Evolutionary conservation across 1,284 basidiomycete species (phyloP), one percentile per base, ranked within the genome.

Genomic region (Heterobasidion annosum): DNA sequence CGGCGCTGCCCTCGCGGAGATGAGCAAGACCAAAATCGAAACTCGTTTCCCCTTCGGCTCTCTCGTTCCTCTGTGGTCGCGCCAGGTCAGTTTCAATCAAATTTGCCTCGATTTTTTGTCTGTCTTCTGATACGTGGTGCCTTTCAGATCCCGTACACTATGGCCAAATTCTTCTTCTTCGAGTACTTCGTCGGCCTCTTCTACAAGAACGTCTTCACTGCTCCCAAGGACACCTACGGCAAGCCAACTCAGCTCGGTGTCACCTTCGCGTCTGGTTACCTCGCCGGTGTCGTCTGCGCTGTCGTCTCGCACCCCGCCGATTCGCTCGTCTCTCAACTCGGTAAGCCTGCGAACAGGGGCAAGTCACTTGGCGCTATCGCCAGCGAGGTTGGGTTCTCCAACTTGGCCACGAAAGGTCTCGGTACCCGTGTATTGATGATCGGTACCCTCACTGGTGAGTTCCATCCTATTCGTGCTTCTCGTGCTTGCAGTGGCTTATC

Each of bases 131-230:
- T 3, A 45, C 42, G 18, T 19, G 19, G 25, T 37, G n/a, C 15
- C 57, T 6, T 53, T 88, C 84, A 25, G 25, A 89, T 91, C 64
- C 88, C 88, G 45, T 91, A 91, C 73, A 91, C 88, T 59, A 90
- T 91, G 88, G 86, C 88, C 72, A 91, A 91, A 70, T 91, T 91
- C 80, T 86, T 77, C 81, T 87, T 84, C 81, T 91, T 83, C 68
- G 88, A 91, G 70, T 82, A 82, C 76, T 88, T 87, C 62, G 88
- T 83, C 64, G 72, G 78, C 62, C 61, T 84, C 59, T 90, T 91
- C 78, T 91, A 91, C 73, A 83, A 78, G 52, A 78, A 83, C 65
- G 80, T 86, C 66, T 83, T 90, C 72, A 81, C 85, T 51, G 70
- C 75, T 57, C 85, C 87, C 62, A 91, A 90, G 70, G 80, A 86